Conservation (phyloP, 768 basidiomycete species). For the Lentinula guzmanii region DNA sequence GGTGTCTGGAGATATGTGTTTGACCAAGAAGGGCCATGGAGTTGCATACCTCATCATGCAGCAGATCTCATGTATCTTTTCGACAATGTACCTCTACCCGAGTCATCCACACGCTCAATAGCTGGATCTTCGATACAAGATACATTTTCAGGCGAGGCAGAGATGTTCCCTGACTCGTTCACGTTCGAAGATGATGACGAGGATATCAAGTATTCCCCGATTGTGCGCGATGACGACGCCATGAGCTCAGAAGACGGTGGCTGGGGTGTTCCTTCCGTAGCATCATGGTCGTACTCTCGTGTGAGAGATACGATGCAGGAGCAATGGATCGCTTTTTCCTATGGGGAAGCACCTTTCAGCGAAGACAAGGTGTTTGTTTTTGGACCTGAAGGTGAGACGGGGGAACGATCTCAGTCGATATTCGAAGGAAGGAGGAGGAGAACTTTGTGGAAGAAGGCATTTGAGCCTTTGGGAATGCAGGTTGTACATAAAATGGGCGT, state of each 20-base stretch:
- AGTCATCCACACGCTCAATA: constrained; percentile 19
- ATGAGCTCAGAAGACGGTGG: constrained; percentile 11
- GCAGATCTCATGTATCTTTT: constrained; percentile 76
- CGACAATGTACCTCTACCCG: constrained; percentile 62
- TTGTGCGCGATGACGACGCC: constrained; percentile 13
- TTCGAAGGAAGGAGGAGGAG: constrained; percentile 61
- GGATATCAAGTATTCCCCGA: constrained; percentile 20
- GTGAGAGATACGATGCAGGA: constrained; percentile 70
- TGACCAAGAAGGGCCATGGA: constrained; percentile 70
- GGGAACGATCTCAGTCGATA: constrained; percentile 59
- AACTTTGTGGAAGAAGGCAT: constrained; percentile 55
- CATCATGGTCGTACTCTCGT: constrained; percentile 59
- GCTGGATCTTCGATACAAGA: neutral
- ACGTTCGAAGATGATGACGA: constrained; percentile 21
- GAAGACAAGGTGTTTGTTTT: constrained; percentile 71
- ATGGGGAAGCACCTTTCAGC: constrained; percentile 69
- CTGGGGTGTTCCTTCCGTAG: constrained; percentile 43
- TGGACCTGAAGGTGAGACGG: constrained; percentile 77
- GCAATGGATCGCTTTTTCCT: constrained; percentile 69
- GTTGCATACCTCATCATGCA: constrained; percentile 61
- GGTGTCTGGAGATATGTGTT: constrained; percentile 80
- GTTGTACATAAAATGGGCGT: constrained; percentile 69
- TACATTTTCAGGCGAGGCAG: neutral
- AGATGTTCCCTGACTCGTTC: constrained; percentile 25
- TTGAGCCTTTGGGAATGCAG: constrained; percentile 62